Evolutionary conservation across 345 rosid genomes (phyloP), one percentile per base, ranked within the genome.

Genomic region (Stellera chamaejasme): DNA sequence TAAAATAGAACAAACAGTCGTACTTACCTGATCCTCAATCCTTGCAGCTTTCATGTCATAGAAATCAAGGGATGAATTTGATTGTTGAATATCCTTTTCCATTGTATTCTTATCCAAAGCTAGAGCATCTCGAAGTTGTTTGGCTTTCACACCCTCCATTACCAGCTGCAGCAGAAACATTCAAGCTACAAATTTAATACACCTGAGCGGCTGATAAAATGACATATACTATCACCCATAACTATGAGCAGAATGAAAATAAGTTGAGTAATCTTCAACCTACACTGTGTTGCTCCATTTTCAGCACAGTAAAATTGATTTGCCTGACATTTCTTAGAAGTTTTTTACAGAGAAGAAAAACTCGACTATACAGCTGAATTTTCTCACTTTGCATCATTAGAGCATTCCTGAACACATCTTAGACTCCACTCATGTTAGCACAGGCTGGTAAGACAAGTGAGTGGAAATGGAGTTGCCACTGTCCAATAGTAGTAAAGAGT

Each of bases 11-110:
- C 64, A 61, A 48, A 13, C 45, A 59, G 6, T 16, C 10, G 49
- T 11, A 67, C 47, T 53, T 73, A 90, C 99, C 93, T 90, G 97
- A 61, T 94, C 96, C 64, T 87, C 96, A 56, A 91, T 79, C 71
- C 85, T 80, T 54, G 72, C 74, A 55, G 82, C 75, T 73, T 78
- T 94, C 60, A 79, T 79, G 61, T 80, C 73, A 50, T 72, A 81
- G 65, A 87, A 82, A 58, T 81, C 87, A 44, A 79, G 72, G 65
- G 84, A 77, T 55, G 81, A 63, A 74, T 71, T 79, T 51, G 84
- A 88, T 68, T 71, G 87, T 66, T 87, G 95, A 66, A 82, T 78
- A 63, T 85, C 87, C 72, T 73, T 87, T 49, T 77, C 87, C 75
- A 82, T 76, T 14, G 64, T 75, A 56, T 53, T 62, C 55, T 82